Base-by-base conservation (phyloP, 768 basidiomycete species). In the Mycena indigotica region DNA sequence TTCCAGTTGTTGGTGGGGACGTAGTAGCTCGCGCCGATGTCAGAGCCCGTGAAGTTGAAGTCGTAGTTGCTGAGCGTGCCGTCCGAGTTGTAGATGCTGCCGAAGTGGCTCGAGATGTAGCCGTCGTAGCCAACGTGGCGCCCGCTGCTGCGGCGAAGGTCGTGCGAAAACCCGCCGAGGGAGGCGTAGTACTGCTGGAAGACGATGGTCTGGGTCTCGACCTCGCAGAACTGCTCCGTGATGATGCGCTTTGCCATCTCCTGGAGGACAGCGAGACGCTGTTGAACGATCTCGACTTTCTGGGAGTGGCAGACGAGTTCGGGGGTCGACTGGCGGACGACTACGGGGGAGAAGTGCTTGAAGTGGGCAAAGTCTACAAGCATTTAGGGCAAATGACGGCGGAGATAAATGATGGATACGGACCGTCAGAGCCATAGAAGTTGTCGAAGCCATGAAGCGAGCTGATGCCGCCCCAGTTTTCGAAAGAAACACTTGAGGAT, bases 211-310 rank as follows among this genome's bases (percentile, higher is more conserved):
- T 82, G 81, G 28, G 74, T 74, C 63, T 82, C 81, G 50, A 81
- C 80, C 48, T 81, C 77, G 66, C 81, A 82, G 58, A 80, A 72
- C 53, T 77, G 76, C 67, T 80, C 76, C 28, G 73, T 70, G 65
- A 80, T 75, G 67, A 80, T 74, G 68, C 78, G 79, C 51, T 39
- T 26, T 41, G n/a, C 45, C 4, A 28, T 16, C 25, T 48, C 23
- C 56, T 45, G 76, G 32, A 80, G 69, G 54, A 82, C 72, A 46
- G 74, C 70, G 17, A 80, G 73, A 5, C 74, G 75, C 55, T 82
- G 80, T 60, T 82, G 80, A 57, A 80, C 71, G 68, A 81, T 74
- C 32, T 69, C 69, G 45, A 79, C 64, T 23, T 61, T 50, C 62
- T 77, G 65, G 13, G 69, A 66, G 58, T 70, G 75, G 72, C 78